Percentiles rank a stretch among this genome's conserved stretches.
These are phyloP conservation scores for Zelonia costaricensis DNA, from an alignment of 208 protist genomes.

Conservation along the genomic window DNA sequence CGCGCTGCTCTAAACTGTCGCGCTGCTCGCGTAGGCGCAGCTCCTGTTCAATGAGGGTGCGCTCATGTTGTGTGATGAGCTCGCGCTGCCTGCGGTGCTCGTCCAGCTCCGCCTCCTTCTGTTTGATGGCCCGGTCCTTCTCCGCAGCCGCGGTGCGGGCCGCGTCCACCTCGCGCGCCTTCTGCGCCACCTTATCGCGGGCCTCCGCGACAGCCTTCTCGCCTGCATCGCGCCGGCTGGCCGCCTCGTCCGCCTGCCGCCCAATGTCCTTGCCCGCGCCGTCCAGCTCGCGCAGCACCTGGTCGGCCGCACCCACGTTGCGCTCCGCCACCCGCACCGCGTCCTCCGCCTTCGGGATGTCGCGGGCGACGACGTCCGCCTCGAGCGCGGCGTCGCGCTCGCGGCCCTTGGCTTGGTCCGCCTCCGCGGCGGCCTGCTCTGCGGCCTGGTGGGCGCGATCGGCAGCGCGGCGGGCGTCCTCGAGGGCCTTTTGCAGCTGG, in stretches of 20 bases:
- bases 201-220: conserved; percentile 76
- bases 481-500: conserved; percentile 82
- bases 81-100: conserved; percentile 84
- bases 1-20: conserved; percentile 86
- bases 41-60: conserved; percentile 89
- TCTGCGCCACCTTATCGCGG: conserved; percentile 49
- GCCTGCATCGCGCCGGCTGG: conserved; percentile 62
- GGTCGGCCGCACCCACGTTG: conserved; percentile 61
- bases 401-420: conserved; percentile 60
- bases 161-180: conserved; percentile 65
- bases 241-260: conserved; percentile 82
- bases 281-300: conserved; percentile 83
- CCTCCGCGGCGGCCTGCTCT: conserved; percentile 70
- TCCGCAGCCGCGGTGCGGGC: conserved; percentile 65
- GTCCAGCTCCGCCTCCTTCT: conserved; percentile 74
- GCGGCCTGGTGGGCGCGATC: conserved; percentile 73
- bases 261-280: conserved; percentile 75
- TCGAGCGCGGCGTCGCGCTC: conserved; percentile 70
- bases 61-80: conserved; percentile 86
- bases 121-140: conserved; percentile 65
- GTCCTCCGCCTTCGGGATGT: conserved; percentile 81
- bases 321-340: conserved; percentile 73
- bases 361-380: conserved; percentile 65
- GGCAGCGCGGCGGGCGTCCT: conserved; percentile 75
- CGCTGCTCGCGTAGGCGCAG: conserved; percentile 86